These are phyloP conservation scores for Cyberlindnera euphorbiae DNA, from an alignment of 805 yeast species.

Conservation along the genomic window DNA sequence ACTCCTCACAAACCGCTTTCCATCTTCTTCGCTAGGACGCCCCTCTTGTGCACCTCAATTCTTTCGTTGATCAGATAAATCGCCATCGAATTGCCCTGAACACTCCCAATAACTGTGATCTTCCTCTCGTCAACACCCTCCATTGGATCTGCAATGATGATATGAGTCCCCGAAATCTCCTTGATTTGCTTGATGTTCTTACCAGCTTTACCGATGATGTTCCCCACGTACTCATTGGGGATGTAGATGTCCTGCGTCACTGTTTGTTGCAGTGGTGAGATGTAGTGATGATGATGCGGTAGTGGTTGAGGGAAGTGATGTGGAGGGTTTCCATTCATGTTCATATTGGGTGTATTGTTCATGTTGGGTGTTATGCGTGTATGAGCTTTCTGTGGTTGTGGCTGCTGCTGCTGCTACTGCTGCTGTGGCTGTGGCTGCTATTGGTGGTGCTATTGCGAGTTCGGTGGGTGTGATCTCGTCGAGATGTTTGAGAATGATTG, in stretches of 20 bases:
- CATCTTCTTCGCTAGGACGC: constrained; percentile 13
- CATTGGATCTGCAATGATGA: constrained; percentile 57
- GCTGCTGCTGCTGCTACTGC: constrained; percentile 1
- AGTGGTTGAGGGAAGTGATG: background rate
- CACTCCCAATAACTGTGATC: constrained; percentile 62
- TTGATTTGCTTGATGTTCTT: constrained; percentile 75
- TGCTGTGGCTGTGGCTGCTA: constrained; percentile 1
- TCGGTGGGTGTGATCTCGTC: background rate
- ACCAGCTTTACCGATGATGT: constrained; percentile 84
- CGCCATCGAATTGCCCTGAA: constrained; percentile 67
- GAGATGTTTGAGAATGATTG: background rate
- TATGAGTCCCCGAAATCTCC: constrained; percentile 68
- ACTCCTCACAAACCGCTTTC: no score
- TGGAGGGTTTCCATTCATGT: background rate
- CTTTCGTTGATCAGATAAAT: constrained; percentile 63
- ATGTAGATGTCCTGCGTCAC: constrained; percentile 68
- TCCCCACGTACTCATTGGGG: constrained; percentile 75
- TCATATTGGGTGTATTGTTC: constrained; percentile 1
- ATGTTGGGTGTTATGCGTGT: constrained; percentile 2
- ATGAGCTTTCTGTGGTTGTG: background rate
- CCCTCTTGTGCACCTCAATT: constrained; percentile 60
- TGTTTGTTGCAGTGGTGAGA: constrained; percentile 27
- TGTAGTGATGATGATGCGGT: constrained; percentile 4
- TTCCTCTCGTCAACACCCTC: constrained; percentile 56
- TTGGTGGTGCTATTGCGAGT: background rate